phyloP scores from a whole-genome alignment of 192 early-diverging fungal species.

The Diversispora eburnea region DNA sequence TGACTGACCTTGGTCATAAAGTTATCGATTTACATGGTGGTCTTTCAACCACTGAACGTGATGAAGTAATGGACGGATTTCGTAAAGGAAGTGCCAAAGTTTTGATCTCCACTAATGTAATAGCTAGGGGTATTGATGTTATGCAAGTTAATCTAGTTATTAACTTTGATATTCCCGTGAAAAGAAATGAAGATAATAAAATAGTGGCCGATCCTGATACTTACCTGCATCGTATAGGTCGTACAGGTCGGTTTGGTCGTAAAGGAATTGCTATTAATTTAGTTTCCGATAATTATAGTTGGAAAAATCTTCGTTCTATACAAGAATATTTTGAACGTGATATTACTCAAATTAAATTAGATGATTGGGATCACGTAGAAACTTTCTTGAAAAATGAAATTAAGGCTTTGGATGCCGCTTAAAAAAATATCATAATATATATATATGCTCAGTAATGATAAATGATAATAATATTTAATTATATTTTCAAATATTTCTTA shows the following conservation, averaged over 20 bases:
- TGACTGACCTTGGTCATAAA: constrained; percentile 79
- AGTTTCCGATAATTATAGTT: constrained; percentile 74
- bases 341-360: constrained; percentile 79
- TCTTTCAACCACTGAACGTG: constrained; percentile 72
- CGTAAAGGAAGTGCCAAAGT: constrained; percentile 87
- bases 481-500: too few relatives aligned
- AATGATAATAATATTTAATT: too few relatives aligned
- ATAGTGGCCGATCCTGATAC: constrained; percentile 77
- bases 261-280: constrained; percentile 94
- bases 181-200: constrained; percentile 45
- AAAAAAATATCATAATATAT: too few relatives aligned
- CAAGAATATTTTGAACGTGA: constrained; percentile 73
- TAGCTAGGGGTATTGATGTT: constrained; percentile 97
- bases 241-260: constrained; percentile 96
- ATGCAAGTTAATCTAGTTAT: constrained; percentile 92
- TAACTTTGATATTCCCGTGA: constrained; percentile 93
- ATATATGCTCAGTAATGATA: too few relatives aligned
- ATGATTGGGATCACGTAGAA: constrained; percentile 79
- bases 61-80: constrained; percentile 90
- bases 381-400: constrained; percentile 81
- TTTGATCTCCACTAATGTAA: constrained; percentile 93
- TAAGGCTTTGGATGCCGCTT: not conserved
- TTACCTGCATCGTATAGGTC: constrained; percentile 96
- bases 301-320: constrained; percentile 79
- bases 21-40: constrained; percentile 86